Evolutionary conservation across 257 asterid genomes (phyloP).

Genomic region (Ophiorrhiza pumila): DNA sequence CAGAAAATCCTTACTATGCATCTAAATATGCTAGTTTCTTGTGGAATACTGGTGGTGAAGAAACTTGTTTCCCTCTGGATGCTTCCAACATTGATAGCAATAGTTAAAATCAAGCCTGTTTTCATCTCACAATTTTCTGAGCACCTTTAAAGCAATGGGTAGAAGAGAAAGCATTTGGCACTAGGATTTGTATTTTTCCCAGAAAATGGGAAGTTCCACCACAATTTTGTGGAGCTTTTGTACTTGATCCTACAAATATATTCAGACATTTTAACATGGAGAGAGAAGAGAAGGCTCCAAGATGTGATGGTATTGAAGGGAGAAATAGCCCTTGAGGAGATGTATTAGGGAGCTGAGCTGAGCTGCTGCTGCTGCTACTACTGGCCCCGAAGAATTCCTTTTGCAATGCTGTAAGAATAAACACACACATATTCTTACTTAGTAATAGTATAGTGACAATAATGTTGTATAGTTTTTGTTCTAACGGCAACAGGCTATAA

Average conservation of each 20-base stretch:
- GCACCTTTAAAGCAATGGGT: neutral
- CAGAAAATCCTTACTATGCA: constrained; percentile 44
- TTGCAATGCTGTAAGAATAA: neutral
- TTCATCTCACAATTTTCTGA: no score
- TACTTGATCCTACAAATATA: neutral
- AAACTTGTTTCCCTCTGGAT: constrained; percentile 66
- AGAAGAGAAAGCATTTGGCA: neutral
- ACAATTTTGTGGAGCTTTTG: neutral
- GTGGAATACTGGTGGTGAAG: constrained; percentile 92
- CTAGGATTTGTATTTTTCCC: neutral
- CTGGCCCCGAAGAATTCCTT: neutral
- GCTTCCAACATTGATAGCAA: constrained; percentile 14
- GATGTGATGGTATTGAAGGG: neutral
- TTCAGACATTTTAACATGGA: neutral
- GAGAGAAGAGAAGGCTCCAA: neutral
- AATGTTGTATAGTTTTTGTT: no score
- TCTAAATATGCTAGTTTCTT: constrained; percentile 69
- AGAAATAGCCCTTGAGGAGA: neutral
- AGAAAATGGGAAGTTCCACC: neutral
- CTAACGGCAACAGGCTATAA: no score
- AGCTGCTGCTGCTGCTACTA: no score
- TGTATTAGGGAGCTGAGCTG: neutral
- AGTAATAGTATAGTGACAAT: no score
- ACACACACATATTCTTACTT: neutral
- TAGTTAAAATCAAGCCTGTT: constrained; percentile 8